These are phyloP conservation scores for Colletotrichum musicola DNA, from an alignment of 2,329 filamentous ascomycete species.

Conservation along the genomic window DNA sequence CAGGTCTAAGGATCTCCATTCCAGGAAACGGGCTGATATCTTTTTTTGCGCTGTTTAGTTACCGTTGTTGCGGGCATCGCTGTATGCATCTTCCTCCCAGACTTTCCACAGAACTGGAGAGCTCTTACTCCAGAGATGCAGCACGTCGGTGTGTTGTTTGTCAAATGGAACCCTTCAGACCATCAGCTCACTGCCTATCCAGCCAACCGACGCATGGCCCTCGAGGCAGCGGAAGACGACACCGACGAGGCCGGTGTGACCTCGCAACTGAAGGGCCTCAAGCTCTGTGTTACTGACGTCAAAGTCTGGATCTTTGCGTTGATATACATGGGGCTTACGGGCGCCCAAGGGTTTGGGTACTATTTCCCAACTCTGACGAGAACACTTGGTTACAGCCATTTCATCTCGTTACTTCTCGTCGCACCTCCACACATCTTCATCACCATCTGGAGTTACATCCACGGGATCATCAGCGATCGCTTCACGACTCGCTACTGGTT, in stretches of 20 bases:
- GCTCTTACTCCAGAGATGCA: constrained; percentile 57
- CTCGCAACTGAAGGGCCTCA: constrained; percentile 62
- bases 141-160: constrained; percentile 44
- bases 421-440: constrained; percentile 62
- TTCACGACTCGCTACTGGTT: constrained; percentile 37
- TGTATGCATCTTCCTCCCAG: constrained; percentile 44
- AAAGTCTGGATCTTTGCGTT: constrained; percentile 59
- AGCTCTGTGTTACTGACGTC: constrained; percentile 62
- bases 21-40: too few relatives aligned
- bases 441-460: constrained; percentile 63
- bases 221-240: constrained; percentile 63
- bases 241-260: constrained; percentile 60
- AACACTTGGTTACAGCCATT: constrained; percentile 21
- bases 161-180: not conserved
- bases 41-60: not conserved
- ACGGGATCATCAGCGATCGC: constrained; percentile 42
- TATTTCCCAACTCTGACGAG: constrained; percentile 37
- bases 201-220: constrained; percentile 49
- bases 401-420: constrained; percentile 41
- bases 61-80: constrained; percentile 43
- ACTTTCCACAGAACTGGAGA: constrained; percentile 58
- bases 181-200: not conserved
- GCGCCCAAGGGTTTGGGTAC: constrained; percentile 33
- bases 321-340: constrained; percentile 32
- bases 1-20: too few relatives aligned